Evolutionary conservation across 2,329 filamentous ascomycete species (phyloP).

Genomic region (Talaromyces sp.): DNA sequence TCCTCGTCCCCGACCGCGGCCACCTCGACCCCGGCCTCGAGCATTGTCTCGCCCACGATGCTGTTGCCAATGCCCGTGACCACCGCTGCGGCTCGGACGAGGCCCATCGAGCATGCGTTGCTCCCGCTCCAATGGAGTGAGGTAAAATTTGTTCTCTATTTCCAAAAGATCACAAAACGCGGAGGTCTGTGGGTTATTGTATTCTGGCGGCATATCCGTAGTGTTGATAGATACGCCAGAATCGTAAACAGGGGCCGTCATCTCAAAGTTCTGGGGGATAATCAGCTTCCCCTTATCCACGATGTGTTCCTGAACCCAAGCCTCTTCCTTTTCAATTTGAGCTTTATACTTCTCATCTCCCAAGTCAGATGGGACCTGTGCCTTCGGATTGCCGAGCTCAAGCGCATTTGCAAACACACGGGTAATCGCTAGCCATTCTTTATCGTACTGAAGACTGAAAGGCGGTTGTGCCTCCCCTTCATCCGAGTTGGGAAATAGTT

Average conservation of each 20-base stretch:
- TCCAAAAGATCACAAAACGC: slow-evolving; percentile 72
- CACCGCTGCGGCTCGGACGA: slow-evolving; percentile 16
- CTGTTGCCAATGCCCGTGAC: neutral
- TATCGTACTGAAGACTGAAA: slow-evolving; percentile 70
- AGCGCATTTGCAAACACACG: slow-evolving; percentile 69
- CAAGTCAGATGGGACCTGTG: slow-evolving; percentile 53
- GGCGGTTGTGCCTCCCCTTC: slow-evolving; percentile 34
- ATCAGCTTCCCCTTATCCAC: slow-evolving; percentile 56
- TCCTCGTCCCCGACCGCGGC: slow-evolving; percentile 18
- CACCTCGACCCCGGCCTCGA: slow-evolving; percentile 16
- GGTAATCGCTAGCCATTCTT: slow-evolving; percentile 92
- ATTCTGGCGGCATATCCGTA: slow-evolving; percentile 66
- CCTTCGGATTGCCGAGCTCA: slow-evolving; percentile 55
- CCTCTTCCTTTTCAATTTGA: slow-evolving; percentile 63
- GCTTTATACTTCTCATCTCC: slow-evolving; percentile 64
- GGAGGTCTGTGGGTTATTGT: slow-evolving; percentile 81
- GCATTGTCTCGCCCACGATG: neutral
- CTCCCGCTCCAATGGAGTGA: slow-evolving; percentile 64
- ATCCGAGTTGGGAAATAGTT: slow-evolving; percentile 50
- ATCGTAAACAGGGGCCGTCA: slow-evolving; percentile 69
- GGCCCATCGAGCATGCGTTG: slow-evolving; percentile 57
- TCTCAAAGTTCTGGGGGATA: slow-evolving; percentile 72
- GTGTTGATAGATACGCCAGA: slow-evolving; percentile 53
- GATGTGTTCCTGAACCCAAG: slow-evolving; percentile 78
- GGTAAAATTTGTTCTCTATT: slow-evolving; percentile 70